Percentiles rank a stretch among this genome's conserved stretches.
These are phyloP conservation scores for Erodium trifolium DNA, from an alignment of 441 rosid genomes.

Conservation along the genomic window DNA sequence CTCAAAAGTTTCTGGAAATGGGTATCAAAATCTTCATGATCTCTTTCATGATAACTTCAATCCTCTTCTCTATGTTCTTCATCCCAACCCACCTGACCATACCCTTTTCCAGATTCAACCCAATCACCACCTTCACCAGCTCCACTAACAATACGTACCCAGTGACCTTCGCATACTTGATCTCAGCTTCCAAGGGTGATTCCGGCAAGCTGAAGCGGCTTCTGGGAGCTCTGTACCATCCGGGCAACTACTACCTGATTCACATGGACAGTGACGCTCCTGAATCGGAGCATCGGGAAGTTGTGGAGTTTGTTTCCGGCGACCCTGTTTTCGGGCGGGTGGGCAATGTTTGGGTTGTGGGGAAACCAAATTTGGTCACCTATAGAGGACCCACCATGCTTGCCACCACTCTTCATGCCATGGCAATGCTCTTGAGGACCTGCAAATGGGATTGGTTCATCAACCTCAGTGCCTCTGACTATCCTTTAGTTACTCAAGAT, in stretches of 20 bases:
- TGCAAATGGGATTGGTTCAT: conserved; percentile 42
- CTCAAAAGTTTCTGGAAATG: conserved; percentile 29
- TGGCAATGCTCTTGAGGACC: conserved; percentile 52
- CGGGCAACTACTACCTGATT: conserved; percentile 48
- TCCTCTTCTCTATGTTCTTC: conserved; percentile 43
- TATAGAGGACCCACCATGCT: conserved; percentile 73
- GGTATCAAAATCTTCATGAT: conserved; percentile 48
- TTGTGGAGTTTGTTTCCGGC: conserved; percentile 35
- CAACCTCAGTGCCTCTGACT: conserved; percentile 50
- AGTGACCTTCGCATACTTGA: conserved; percentile 52
- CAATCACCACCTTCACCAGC: conserved; percentile 30
- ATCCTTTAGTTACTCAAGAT: conserved; percentile 65
- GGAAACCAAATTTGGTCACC: conserved; percentile 55
- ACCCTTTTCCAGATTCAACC: conserved; percentile 33
- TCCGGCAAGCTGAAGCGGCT: conserved; percentile 40
- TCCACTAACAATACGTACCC: conserved; percentile 35
- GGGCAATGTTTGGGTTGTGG: conserved; percentile 53
- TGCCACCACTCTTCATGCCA: conserved; percentile 55
- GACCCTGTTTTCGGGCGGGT: conserved; percentile 37
- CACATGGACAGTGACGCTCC: conserved; percentile 54
- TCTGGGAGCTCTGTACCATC: conserved; percentile 48
- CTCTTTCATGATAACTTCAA: conserved; percentile 44
- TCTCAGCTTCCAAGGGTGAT: conserved; percentile 61
- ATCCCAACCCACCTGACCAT: conserved; percentile 34
- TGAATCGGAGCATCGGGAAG: conserved; percentile 35